Percentiles rank a stretch among this genome's conserved stretches.
Conservation (phyloP, 2,329 filamentous ascomycete species). For the Tympanopsis confertula region DNA sequence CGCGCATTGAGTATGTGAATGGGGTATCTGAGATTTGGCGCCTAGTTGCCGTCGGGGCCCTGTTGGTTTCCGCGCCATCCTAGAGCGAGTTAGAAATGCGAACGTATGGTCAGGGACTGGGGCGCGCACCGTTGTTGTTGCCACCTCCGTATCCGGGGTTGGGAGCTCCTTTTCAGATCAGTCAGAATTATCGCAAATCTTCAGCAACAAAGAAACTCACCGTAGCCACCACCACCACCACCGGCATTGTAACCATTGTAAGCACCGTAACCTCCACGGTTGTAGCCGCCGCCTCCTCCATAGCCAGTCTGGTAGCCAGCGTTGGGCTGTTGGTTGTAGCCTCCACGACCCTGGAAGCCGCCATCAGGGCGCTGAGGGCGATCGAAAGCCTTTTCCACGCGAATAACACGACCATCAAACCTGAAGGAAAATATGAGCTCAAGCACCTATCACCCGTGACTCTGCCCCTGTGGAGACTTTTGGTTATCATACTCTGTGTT, state of each 20-base stretch:
- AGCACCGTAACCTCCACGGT: conserved; percentile 4
- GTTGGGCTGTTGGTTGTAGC: conserved; percentile 3
- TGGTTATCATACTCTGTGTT: conserved; percentile 55
- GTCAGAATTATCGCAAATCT: conserved; percentile 1
- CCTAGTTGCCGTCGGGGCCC: too few species aligned
- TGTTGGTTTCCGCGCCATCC: too few species aligned
- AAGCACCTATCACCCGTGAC: conserved; percentile 3
- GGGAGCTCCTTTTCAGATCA: neutral
- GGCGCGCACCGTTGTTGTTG: too few species aligned
- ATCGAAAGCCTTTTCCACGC: conserved; percentile 58
- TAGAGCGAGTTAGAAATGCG: too few species aligned
- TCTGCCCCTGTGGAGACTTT: conserved; percentile 4
- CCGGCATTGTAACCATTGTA: conserved; percentile 3
- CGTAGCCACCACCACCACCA: conserved; percentile 7
- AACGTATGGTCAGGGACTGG: too few species aligned
- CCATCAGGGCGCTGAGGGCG: conserved; percentile 31
- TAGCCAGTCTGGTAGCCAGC: conserved; percentile 18
- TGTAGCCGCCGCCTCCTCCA: conserved; percentile 18
- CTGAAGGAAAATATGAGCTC: conserved; percentile 21
- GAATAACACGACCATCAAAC: conserved; percentile 57
- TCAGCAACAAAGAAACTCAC: conserved; percentile 3
- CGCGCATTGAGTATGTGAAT: too few species aligned
- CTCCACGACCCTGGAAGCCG: conserved; percentile 26
- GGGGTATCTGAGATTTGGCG: too few species aligned
- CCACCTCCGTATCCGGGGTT: neutral